Conservation (phyloP, 495 filamentous ascomycete species). For the Haplographium delicatum region DNA sequence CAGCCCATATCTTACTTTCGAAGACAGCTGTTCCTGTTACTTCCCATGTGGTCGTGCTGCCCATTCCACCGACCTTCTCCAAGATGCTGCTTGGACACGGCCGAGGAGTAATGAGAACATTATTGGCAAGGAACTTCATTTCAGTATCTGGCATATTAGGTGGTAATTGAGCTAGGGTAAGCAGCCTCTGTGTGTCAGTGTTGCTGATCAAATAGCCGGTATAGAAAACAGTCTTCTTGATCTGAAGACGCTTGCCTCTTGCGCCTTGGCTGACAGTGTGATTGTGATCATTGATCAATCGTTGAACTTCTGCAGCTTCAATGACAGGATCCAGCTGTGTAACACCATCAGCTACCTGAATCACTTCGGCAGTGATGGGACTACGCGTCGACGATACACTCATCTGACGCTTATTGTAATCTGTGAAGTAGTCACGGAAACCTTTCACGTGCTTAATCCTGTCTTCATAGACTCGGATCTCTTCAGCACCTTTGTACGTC, state of each 20-base stretch:
- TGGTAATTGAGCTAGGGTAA: constrained; percentile 59
- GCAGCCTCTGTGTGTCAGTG: constrained; percentile 62
- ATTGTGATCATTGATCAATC: constrained; percentile 87
- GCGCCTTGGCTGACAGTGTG: constrained; percentile 33
- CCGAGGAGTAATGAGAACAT: constrained; percentile 79
- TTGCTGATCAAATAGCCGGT: constrained; percentile 85
- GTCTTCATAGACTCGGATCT: constrained; percentile 68
- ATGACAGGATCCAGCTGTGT: constrained; percentile 74
- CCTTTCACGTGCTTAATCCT: constrained; percentile 58
- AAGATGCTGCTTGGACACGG: constrained; percentile 63
- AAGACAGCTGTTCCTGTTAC: constrained; percentile 67
- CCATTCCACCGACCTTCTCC: constrained; percentile 78
- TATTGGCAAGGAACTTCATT: constrained; percentile 80
- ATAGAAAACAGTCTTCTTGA: constrained; percentile 86
- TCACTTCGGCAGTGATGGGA: constrained; percentile 70
- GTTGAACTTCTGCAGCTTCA: constrained; percentile 81
- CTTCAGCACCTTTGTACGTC: constrained; percentile 77
- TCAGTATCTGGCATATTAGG: constrained; percentile 53
- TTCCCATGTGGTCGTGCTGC: constrained; percentile 75
- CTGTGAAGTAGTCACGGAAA: constrained; percentile 76
- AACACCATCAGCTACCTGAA: constrained; percentile 75
- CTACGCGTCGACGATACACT: constrained; percentile 38
- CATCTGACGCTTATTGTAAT: constrained; percentile 57
- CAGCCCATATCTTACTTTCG: constrained; percentile 85
- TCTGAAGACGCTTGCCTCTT: constrained; percentile 44